Evolutionary conservation across 2,329 filamentous ascomycete species (phyloP).

Genomic region (Sordariomycetes sp.): DNA sequence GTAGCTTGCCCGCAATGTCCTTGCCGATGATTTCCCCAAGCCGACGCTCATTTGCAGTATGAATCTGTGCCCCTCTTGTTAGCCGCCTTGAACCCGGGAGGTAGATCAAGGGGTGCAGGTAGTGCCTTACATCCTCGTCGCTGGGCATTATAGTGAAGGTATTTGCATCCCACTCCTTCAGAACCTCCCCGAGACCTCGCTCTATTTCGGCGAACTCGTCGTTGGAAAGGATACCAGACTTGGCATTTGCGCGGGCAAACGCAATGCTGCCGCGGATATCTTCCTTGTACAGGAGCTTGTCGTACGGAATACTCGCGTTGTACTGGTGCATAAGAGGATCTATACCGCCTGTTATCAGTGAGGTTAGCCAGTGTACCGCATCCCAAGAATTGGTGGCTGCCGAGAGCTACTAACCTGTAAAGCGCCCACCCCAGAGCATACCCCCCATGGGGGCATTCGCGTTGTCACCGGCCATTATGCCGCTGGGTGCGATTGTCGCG

Average conservation of each 20-base stretch:
- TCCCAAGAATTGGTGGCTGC: slow-evolving; percentile 13
- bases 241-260: slow-evolving; percentile 72
- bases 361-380: slow-evolving; percentile 19
- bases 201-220: slow-evolving; percentile 71
- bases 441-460: slow-evolving; percentile 1
- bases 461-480: slow-evolving; percentile 6
- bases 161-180: slow-evolving; percentile 43
- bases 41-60: slow-evolving; percentile 46
- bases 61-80: slow-evolving; percentile 30
- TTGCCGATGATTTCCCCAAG: slow-evolving; percentile 62
- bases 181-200: slow-evolving; percentile 52
- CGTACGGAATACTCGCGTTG: slow-evolving; percentile 71
- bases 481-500: slow-evolving; percentile 15
- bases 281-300: slow-evolving; percentile 68
- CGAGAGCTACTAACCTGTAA: slow-evolving; percentile 27
- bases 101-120: slow-evolving; percentile 4
- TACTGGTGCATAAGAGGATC: slow-evolving; percentile 83
- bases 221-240: slow-evolving; percentile 61
- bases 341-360: slow-evolving; percentile 50
- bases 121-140: slow-evolving; percentile 38
- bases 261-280: slow-evolving; percentile 77
- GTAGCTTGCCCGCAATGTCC: slow-evolving; percentile 61
- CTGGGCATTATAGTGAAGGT: slow-evolving; percentile 43
- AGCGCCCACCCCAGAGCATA: slow-evolving; percentile 39
- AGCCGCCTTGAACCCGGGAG: too few relatives aligned